phyloP scores from a whole-genome alignment of 2,329 filamentous ascomycete species.

The Tolypocladium endophyticum region DNA sequence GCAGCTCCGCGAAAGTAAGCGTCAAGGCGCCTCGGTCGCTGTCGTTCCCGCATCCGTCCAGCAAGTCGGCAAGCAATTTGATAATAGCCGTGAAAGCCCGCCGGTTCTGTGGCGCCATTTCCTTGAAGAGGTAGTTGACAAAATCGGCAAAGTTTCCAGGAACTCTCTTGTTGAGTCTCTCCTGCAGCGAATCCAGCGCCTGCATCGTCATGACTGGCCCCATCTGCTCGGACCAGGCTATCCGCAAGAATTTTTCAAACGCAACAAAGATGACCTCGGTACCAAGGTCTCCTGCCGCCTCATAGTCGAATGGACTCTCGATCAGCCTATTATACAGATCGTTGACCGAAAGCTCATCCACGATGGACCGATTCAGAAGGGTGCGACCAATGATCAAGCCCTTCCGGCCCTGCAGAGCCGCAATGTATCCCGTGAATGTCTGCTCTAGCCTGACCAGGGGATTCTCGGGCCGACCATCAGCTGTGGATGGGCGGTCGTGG shows the following conservation, averaged over 20 bases:
- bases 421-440: slow-evolving; percentile 72
- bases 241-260: slow-evolving; percentile 85
- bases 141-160: slow-evolving; percentile 65
- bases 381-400: slow-evolving; percentile 75
- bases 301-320: slow-evolving; percentile 70
- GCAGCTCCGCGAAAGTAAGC: slow-evolving; percentile 75
- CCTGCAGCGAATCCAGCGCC: slow-evolving; percentile 64
- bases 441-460: slow-evolving; percentile 69
- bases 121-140: slow-evolving; percentile 51
- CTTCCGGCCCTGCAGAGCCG: slow-evolving; percentile 73
- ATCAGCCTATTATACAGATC: slow-evolving; percentile 83
- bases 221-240: slow-evolving; percentile 83
- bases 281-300: slow-evolving; percentile 62
- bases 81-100: slow-evolving; percentile 76
- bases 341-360: slow-evolving; percentile 73
- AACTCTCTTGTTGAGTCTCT: slow-evolving; percentile 52
- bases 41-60: slow-evolving; percentile 85
- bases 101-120: slow-evolving; percentile 59
- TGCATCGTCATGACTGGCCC: slow-evolving; percentile 69
- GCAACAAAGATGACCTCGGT: slow-evolving; percentile 82
- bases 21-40: slow-evolving; percentile 83
- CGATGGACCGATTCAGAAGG: slow-evolving; percentile 57
- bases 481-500: slow-evolving; percentile 23
- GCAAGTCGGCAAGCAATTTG: slow-evolving; percentile 74
- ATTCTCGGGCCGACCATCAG: slow-evolving; percentile 49